phyloP scores from a whole-genome alignment of 2,329 filamentous ascomycete genomes.

The Elsinoe necatrix region DNA sequence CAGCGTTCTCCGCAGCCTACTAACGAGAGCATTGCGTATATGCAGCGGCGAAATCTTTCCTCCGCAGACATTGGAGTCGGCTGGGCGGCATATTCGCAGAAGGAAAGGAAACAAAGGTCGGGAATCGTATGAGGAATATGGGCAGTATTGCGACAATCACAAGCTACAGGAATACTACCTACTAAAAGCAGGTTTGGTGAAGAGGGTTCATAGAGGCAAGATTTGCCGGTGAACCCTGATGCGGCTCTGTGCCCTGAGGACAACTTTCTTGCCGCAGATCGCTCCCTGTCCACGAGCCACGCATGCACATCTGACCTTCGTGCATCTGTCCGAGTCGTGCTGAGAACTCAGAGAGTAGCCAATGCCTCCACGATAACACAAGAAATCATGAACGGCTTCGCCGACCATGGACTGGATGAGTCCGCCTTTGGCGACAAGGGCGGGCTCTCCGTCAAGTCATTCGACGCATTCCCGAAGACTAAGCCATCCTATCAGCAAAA shows the following conservation, averaged over 20 bases:
- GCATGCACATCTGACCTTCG: not conserved
- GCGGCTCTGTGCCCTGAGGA: conserved; percentile 7
- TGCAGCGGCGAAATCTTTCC: too few species aligned
- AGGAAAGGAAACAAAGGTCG: too few species aligned
- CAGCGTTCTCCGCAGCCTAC: too few species aligned
- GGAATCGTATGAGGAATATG: too few species aligned
- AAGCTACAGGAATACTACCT: too few species aligned
- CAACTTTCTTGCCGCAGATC: not conserved
- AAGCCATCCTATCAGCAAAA: conserved; percentile 86
- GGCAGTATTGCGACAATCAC: too few species aligned
- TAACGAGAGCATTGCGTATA: too few species aligned
- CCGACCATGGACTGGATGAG: conserved; percentile 63
- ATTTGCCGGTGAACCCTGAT: not conserved
- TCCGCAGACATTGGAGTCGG: too few species aligned
- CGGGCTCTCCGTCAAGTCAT: conserved; percentile 58
- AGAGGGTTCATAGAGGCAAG: too few species aligned
- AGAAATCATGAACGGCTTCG: conserved; percentile 67
- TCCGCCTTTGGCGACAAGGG: conserved; percentile 68
- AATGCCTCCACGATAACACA: conserved; percentile 11
- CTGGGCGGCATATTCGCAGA: too few species aligned
- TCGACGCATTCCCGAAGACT: conserved; percentile 96
- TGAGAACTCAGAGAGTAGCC: not conserved
- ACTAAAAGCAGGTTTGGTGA: too few species aligned
- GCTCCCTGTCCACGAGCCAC: not conserved
- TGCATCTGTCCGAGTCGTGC: not conserved